These are phyloP conservation scores for Cytospora leucostoma DNA, from an alignment of 2,329 filamentous ascomycete genomes.

Conservation along the genomic window DNA sequence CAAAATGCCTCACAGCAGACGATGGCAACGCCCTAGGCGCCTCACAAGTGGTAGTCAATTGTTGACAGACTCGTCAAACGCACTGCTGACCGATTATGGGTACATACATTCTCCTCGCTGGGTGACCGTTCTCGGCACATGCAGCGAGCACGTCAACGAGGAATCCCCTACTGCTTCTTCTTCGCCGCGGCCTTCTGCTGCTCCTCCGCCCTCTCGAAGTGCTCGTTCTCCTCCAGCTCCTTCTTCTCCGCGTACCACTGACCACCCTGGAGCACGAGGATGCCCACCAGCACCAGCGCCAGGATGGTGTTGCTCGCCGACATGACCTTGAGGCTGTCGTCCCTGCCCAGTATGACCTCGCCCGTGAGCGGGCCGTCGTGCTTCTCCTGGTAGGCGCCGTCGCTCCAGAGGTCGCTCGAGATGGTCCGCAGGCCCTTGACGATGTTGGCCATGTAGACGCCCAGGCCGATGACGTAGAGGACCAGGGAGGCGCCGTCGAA, in stretches of 20 bases:
- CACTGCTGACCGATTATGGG: neutral
- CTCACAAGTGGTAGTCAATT: neutral
- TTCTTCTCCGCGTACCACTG: conserved; percentile 99
- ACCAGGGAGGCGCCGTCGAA: conserved; percentile 85
- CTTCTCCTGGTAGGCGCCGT: conserved; percentile 41
- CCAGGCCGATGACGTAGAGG: conserved; percentile 82
- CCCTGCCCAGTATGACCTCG: conserved; percentile 72
- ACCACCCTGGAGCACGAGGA: conserved; percentile 89
- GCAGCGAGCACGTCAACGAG: neutral
- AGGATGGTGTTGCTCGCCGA: conserved; percentile 95
- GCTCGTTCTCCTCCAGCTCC: conserved; percentile 76
- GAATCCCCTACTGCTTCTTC: conserved; percentile 30
- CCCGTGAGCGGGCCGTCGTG: conserved; percentile 50
- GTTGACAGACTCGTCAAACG: neutral
- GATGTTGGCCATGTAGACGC: conserved; percentile 94
- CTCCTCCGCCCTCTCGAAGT: conserved; percentile 55
- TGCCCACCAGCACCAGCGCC: conserved; percentile 86
- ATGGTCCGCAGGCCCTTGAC: conserved; percentile 90
- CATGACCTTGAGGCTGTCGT: conserved; percentile 89
- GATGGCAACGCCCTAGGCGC: neutral
- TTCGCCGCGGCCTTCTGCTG: conserved; percentile 25
- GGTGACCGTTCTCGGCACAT: neutral
- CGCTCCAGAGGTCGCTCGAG: conserved; percentile 65
- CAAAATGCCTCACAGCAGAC: neutral
- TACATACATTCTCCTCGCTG: neutral